A percentile compares a stretch with the other conserved stretches of the same genome.
These are phyloP conservation scores for Strobilomyces dryophilus DNA, from an alignment of 768 basidiomycete genomes.

Conservation along the genomic window DNA sequence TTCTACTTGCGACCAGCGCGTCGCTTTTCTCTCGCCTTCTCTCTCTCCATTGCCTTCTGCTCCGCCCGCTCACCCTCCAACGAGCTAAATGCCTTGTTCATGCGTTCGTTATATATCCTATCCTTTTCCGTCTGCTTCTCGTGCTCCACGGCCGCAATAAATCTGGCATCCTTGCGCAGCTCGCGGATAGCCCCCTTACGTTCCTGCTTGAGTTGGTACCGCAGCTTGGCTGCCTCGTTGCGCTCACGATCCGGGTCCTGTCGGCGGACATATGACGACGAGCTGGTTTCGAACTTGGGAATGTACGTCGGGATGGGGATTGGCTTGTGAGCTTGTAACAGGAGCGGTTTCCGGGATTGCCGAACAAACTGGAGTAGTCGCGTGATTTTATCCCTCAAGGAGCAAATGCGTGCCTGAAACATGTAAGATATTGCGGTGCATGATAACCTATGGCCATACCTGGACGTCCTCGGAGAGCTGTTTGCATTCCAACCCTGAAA, in stretches of 20 bases:
- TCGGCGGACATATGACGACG: constrained; percentile 69
- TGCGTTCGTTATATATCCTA: constrained; percentile 67
- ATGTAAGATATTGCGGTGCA: constrained; percentile 9
- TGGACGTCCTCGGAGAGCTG: constrained; percentile 48
- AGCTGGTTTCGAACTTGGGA: constrained; percentile 84
- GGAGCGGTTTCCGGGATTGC: constrained; percentile 72
- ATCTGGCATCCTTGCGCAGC: constrained; percentile 90
- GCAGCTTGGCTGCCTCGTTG: constrained; percentile 81
- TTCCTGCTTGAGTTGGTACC: constrained; percentile 90
- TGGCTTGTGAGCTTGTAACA: constrained; percentile 89
- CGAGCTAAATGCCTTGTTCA: constrained; percentile 76
- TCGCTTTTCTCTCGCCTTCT: constrained; percentile 72
- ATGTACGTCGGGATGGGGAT: constrained; percentile 92
- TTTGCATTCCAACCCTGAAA: constrained; percentile 49
- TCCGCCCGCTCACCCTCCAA: constrained; percentile 90
- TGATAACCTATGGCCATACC: constrained; percentile 36
- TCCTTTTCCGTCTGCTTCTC: constrained; percentile 86
- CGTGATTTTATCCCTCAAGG: constrained; percentile 45
- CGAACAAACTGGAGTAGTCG: constrained; percentile 71
- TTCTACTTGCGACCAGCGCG: constrained; percentile 68
- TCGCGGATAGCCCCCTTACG: constrained; percentile 95
- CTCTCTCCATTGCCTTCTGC: constrained; percentile 87
- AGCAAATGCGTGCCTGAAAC: constrained; percentile 43
- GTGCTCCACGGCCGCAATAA: constrained; percentile 86
- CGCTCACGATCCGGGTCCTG: constrained; percentile 93